Base-by-base conservation (phyloP, 768 basidiomycete species). In the Suillus ampliporus region DNA sequence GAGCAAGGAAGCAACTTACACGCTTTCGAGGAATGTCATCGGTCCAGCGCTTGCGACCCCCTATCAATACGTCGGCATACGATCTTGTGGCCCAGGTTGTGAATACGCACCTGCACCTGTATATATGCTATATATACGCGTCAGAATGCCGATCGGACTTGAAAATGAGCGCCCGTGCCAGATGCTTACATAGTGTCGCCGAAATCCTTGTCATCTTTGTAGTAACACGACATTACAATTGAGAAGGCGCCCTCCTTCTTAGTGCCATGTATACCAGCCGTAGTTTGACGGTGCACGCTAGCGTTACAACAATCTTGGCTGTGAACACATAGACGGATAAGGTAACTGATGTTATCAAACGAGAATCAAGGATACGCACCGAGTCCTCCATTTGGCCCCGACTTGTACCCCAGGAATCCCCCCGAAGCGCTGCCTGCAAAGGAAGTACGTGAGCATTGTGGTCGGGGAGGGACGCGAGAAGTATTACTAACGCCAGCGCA, bases 121-220 rank as follows among this genome's bases (percentile, higher is more conserved):
- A 53, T 74, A 74, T 9, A 69, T 58, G 7, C 73, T 74, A 37
- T n/a, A 26, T 38, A 54, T 19, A 37, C 41, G 68, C 37, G 66
- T 64, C 26, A 5, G 21, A 11, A 38, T 60, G 11, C 13, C 15
- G 1, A 28, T 28, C n/a, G 6, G n/a, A 64, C n/a, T n/a, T n/a
- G n/a, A n/a, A n/a, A n/a, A n/a, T n/a, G 31, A 74, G 70, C 64
- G 74, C 67, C 26, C 31, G 31, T 31, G 69, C 31, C 48, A 66
- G 23, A 13, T 50, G 4, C 69, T 31, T 60, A 76, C 74, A 76
- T 64, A 8, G 65, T 53, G 17, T 74, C 69, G 1, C 72, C 73
- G 0, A 62, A 46, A 28, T 74, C 73, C 44, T 71, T 62, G 35
- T 74, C 46, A 34, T 76, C 74, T 44, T 37, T 4, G 57, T 76